Evolutionary conservation across 768 basidiomycete genomes (phyloP).

Genomic region (Boletellus ananas): DNA sequence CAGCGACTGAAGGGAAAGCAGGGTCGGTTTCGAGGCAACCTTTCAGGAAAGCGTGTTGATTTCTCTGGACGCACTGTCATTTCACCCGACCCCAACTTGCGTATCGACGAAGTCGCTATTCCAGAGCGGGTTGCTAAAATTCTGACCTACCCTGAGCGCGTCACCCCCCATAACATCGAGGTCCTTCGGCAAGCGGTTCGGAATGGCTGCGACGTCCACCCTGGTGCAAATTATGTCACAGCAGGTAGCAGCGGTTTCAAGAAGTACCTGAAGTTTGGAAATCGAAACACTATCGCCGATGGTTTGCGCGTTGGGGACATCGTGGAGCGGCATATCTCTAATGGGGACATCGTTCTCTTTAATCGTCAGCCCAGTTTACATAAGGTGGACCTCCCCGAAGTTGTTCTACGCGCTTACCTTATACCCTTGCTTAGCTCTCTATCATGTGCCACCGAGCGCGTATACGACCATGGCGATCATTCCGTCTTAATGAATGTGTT

Average conservation of each 20-base stretch:
- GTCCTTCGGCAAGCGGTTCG: slow-evolving; percentile 68
- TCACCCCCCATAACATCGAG: slow-evolving; percentile 87
- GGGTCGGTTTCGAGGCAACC: slow-evolving; percentile 96
- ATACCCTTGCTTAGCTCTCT: slow-evolving; percentile 58
- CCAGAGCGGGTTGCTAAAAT: slow-evolving; percentile 94
- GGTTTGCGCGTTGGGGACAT: slow-evolving; percentile 81
- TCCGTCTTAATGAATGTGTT: slow-evolving; percentile 97
- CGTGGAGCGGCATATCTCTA: slow-evolving; percentile 91
- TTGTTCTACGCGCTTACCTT: not conserved
- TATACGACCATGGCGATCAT: slow-evolving; percentile 95
- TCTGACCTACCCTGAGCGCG: slow-evolving; percentile 94
- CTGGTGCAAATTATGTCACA: slow-evolving; percentile 93
- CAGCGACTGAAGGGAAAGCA: slow-evolving; percentile 99
- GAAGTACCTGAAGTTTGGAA: slow-evolving; percentile 87
- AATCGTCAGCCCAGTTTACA: slow-evolving; percentile 99
- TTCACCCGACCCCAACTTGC: slow-evolving; percentile 97
- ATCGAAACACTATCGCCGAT: slow-evolving; percentile 76
- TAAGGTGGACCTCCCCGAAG: slow-evolving; percentile 49
- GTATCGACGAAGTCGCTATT: slow-evolving; percentile 97
- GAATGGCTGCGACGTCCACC: slow-evolving; percentile 88
- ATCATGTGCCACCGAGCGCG: slow-evolving; percentile 99
- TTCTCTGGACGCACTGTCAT: slow-evolving; percentile 98
- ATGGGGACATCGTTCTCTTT: slow-evolving; percentile 95
- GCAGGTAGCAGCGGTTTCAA: slow-evolving; percentile 75
- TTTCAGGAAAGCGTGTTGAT: slow-evolving; percentile 98